Conservation (phyloP, 805 yeast genomes). For the Candida taoyuanica region DNA sequence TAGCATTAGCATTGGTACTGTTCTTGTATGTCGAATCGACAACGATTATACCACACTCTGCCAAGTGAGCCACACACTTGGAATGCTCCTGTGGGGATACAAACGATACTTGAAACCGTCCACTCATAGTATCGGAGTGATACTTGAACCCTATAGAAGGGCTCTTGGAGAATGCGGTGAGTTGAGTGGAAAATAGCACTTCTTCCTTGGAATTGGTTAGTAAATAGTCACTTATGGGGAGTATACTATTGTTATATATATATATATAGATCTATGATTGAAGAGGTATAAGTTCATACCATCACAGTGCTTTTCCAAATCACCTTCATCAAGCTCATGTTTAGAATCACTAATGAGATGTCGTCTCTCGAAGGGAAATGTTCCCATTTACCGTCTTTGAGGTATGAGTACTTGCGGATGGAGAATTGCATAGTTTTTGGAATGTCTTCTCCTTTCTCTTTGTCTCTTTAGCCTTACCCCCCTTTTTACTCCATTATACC, state of each 20-base stretch:
- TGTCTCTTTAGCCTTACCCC: too few relatives aligned
- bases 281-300: too few relatives aligned
- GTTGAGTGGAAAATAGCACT: neutral
- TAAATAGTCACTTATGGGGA: too few relatives aligned
- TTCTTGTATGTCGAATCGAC: too few relatives aligned
- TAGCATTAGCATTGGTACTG: too few relatives aligned
- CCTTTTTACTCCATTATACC: too few relatives aligned
- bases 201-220: neutral
- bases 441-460: too few relatives aligned
- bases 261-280: too few relatives aligned
- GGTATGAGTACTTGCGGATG: slow-evolving; percentile 21
- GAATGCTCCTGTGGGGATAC: slow-evolving; percentile 5
- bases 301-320: slow-evolving; percentile 19
- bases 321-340: slow-evolving; percentile 9
- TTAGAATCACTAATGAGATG: slow-evolving; percentile 11
- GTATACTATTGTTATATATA: too few relatives aligned
- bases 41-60: slow-evolving; percentile 1
- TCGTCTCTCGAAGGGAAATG: slow-evolving; percentile 25
- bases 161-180: slow-evolving; percentile 15
- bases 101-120: slow-evolving; percentile 12
- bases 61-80: slow-evolving; percentile 5
- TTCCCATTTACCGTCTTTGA: slow-evolving; percentile 19
- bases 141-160: slow-evolving; percentile 25
- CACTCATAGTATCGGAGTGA: neutral
- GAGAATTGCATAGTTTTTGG: too few relatives aligned